phyloP scores from a whole-genome alignment of 768 basidiomycete species.

The Gyrodon lividus region DNA sequence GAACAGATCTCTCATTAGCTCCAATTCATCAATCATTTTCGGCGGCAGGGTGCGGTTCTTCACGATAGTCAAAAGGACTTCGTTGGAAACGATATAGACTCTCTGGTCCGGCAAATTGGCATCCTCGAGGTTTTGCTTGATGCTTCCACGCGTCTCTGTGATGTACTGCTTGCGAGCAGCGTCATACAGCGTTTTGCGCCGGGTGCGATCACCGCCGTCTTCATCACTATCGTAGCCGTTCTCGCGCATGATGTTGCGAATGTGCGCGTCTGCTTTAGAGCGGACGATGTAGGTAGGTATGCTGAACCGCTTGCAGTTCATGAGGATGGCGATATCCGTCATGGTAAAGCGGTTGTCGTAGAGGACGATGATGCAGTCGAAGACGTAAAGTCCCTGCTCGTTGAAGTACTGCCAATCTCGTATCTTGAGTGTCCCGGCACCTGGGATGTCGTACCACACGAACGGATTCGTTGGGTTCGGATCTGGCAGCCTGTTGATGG shows the following conservation, averaged over 20 bases:
- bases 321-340: constrained; percentile 27
- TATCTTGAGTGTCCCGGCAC: constrained; percentile 25
- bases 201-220: constrained; percentile 1
- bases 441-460: constrained; percentile 31
- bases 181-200: constrained; percentile 9
- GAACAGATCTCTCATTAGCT: constrained; percentile 18
- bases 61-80: constrained; percentile 19
- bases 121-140: constrained; percentile 16
- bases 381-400: constrained; percentile 26
- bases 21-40: constrained; percentile 23
- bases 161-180: constrained; percentile 16
- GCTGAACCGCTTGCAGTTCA: constrained; percentile 18
- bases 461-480: constrained; percentile 12
- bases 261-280: constrained; percentile 22
- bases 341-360: constrained; percentile 25
- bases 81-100: constrained; percentile 29
- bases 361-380: constrained; percentile 27
- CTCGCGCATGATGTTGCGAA: constrained; percentile 1
- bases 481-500: constrained; percentile 22
- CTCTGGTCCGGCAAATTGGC: constrained; percentile 25
- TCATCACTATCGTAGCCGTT: constrained; percentile 2
- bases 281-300: constrained; percentile 29
- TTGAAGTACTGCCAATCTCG: constrained; percentile 29
- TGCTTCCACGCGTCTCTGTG: constrained; percentile 15
- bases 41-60: constrained; percentile 9